Percentiles rank a stretch among this genome's conserved stretches.
Evolutionary conservation across 2,329 filamentous ascomycete genomes (phyloP).

Genomic region (Graphilbum fragrans): DNA sequence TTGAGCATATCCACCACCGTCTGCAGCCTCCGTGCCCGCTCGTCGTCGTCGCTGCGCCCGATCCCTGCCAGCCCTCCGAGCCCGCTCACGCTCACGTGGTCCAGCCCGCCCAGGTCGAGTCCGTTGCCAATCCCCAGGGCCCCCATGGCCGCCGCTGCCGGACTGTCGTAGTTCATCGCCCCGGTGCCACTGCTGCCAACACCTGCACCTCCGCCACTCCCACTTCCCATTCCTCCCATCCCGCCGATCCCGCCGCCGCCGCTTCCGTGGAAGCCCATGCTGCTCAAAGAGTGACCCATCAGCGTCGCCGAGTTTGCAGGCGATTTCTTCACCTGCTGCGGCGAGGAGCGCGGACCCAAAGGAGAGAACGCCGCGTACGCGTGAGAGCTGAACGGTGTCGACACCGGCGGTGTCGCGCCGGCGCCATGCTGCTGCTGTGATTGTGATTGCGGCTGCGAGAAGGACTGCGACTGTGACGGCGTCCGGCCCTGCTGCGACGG

Average conservation of each 20-base stretch:
- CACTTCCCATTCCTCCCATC: too few relatives aligned
- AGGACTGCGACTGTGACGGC: conserved; percentile 29
- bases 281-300: conserved; percentile 28
- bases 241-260: too few relatives aligned
- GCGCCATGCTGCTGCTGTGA: conserved; percentile 32
- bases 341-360: conserved; percentile 44
- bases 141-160: conserved; percentile 49
- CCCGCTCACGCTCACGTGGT: conserved; percentile 35
- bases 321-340: conserved; percentile 53
- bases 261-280: conserved; percentile 1
- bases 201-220: neutral
- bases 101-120: conserved; percentile 37
- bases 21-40: conserved; percentile 42
- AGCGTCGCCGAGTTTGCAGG: conserved; percentile 40
- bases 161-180: conserved; percentile 50
- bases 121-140: conserved; percentile 36
- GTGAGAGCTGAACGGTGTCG: conserved; percentile 51
- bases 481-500: conserved; percentile 40
- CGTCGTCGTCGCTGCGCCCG: conserved; percentile 30
- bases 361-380: conserved; percentile 48
- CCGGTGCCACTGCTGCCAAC: conserved; percentile 14
- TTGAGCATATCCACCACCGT: conserved; percentile 35
- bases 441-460: too few relatives aligned
- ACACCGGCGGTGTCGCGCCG: conserved; percentile 51
- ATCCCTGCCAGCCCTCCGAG: conserved; percentile 28